Conservation (phyloP, 768 basidiomycete species). For the Kwoniella mangroviensis region DNA sequence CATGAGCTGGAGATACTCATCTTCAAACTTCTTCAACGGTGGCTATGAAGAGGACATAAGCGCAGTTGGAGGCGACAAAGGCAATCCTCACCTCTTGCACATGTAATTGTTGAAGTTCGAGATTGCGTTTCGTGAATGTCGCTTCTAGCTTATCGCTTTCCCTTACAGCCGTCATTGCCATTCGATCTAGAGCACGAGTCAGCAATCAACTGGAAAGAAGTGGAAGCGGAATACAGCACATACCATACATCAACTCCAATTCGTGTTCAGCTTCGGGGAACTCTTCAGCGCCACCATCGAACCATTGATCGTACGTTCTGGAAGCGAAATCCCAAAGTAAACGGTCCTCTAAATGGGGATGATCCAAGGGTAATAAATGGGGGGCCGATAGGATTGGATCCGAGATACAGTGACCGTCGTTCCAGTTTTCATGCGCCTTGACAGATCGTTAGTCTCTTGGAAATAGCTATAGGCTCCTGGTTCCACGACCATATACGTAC, state of each 20-base stretch:
- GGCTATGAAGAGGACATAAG: too few relatives aligned
- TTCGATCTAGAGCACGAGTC: too few relatives aligned
- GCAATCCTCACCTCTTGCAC: too few relatives aligned
- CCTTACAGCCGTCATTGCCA: too few relatives aligned
- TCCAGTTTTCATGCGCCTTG: conserved; percentile 55
- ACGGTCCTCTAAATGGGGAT: conserved; percentile 47
- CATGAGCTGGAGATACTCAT: conserved; percentile 65
- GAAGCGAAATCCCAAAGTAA: conserved; percentile 47
- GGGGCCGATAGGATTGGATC: conserved; percentile 53
- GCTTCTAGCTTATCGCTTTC: too few relatives aligned
- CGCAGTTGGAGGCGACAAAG: too few relatives aligned
- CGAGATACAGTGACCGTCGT: conserved; percentile 43
- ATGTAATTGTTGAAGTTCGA: too few relatives aligned
- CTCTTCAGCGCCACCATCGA: conserved; percentile 61
- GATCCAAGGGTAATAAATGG: conserved; percentile 46
- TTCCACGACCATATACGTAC: neutral
- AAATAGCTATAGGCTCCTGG: neutral
- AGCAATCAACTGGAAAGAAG: too few relatives aligned
- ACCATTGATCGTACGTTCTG: conserved; percentile 52
- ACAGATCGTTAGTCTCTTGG: neutral
- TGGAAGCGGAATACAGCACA: too few relatives aligned
- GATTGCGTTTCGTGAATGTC: too few relatives aligned
- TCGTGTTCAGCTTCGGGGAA: conserved; percentile 65
- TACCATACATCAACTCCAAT: too few relatives aligned
- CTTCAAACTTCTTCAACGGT: conserved; percentile 45